phyloP scores from a whole-genome alignment of 352 stramenopile genomes.

The Phytophthora nicotianae region DNA sequence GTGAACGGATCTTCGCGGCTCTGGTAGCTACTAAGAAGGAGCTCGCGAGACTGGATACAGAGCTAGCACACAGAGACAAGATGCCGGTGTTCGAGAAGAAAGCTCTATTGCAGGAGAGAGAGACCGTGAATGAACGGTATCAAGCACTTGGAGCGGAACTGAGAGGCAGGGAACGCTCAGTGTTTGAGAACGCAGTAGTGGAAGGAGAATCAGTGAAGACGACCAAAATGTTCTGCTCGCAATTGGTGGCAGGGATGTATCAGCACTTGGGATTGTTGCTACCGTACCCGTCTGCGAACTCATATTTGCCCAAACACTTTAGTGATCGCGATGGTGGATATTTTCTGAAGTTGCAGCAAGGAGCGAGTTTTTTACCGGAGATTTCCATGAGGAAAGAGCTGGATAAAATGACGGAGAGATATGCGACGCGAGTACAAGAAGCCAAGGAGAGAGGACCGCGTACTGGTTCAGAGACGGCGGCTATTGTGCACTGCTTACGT shows the following conservation, averaged over 20 bases:
- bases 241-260: conserved; percentile 80
- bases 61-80: conserved; percentile 66
- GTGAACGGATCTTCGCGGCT: conserved; percentile 77
- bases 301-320: conserved; percentile 90
- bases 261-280: conserved; percentile 80
- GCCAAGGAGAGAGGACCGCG: conserved; percentile 36
- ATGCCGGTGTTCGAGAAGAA: conserved; percentile 84
- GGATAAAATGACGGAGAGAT: conserved; percentile 36
- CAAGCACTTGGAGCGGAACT: conserved; percentile 63
- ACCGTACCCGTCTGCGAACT: conserved; percentile 84
- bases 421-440: conserved; percentile 40
- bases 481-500: conserved; percentile 71
- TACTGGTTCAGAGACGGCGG: conserved; percentile 37
- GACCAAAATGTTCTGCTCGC: conserved; percentile 84
- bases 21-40: conserved; percentile 72
- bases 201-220: conserved; percentile 33
- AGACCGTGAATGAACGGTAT: conserved; percentile 57
- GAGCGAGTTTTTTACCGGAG: conserved; percentile 70
- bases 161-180: conserved; percentile 64
- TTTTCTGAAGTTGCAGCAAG: conserved; percentile 83
- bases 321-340: conserved; percentile 50
- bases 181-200: conserved; percentile 84
- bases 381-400: conserved; percentile 64
- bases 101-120: conserved; percentile 54
- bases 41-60: conserved; percentile 58